Conservation (phyloP, 2,329 filamentous ascomycete genomes). For the Penicillium sp. region DNA sequence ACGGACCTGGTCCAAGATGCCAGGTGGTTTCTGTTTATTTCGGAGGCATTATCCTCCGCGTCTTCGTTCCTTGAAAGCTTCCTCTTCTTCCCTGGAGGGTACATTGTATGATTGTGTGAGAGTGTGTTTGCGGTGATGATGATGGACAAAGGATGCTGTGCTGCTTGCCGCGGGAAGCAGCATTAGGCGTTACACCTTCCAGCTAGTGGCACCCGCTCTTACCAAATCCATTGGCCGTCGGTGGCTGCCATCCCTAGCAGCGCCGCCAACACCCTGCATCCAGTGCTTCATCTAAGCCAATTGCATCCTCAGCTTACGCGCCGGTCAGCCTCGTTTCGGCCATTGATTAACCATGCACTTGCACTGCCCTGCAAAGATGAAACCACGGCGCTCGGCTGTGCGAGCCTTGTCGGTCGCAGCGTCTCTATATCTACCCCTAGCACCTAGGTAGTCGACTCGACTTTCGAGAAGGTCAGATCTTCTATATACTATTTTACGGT, state of each 20-base stretch:
- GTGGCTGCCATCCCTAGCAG: not conserved
- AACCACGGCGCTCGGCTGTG: not conserved
- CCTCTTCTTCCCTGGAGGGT: not conserved
- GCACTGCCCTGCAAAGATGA: not conserved
- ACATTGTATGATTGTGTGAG: conserved; percentile 1
- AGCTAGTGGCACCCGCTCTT: not conserved
- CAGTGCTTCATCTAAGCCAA: not conserved
- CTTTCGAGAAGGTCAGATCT: not conserved
- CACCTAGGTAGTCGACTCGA: not conserved
- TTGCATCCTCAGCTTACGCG: not conserved
- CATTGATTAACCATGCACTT: not conserved
- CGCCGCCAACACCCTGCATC: not conserved
- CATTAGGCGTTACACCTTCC: not conserved
- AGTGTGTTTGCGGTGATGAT: not conserved
- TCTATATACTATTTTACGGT: not conserved
- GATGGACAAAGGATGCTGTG: not conserved
- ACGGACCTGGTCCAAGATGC: conserved; percentile 29
- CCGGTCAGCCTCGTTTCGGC: not conserved
- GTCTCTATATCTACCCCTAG: not conserved
- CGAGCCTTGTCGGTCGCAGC: not conserved
- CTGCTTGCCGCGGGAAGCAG: not conserved
- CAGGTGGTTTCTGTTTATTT: conserved; percentile 13
- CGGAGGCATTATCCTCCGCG: not conserved
- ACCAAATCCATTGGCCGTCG: not conserved
- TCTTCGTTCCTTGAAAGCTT: not conserved